These are phyloP conservation scores for Phytophthora idaei DNA, from an alignment of 352 stramenopile genomes.

Conservation along the genomic window DNA sequence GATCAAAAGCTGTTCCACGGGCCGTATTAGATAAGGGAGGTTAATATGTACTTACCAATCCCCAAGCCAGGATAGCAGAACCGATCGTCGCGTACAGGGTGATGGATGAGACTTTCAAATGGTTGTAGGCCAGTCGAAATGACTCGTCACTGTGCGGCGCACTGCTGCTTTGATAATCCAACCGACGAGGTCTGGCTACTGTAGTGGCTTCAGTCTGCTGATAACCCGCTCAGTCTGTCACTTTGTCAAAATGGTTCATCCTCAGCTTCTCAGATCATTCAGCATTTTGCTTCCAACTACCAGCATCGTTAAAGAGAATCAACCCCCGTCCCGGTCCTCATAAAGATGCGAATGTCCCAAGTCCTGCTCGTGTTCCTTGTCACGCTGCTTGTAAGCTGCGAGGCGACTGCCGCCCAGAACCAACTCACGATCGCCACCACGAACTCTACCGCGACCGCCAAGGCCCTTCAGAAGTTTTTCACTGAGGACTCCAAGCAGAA, in stretches of 20 bases:
- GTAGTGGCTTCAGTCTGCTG: not conserved
- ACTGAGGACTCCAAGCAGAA: conserved; percentile 11
- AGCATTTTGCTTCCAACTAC: conserved; percentile 13
- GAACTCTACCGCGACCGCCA: conserved; percentile 15
- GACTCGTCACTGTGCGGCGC: too few relatives aligned
- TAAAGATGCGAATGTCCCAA: conserved; percentile 20
- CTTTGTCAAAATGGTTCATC: not conserved
- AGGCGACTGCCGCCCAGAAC: conserved; percentile 12
- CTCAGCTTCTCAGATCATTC: conserved; percentile 11
- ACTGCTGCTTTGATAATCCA: conserved; percentile 3
- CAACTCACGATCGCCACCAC: conserved; percentile 17
- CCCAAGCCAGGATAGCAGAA: not conserved
- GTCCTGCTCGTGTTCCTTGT: conserved; percentile 10
- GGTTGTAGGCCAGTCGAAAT: not conserved
- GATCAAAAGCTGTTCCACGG: too few relatives aligned
- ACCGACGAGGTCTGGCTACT: conserved; percentile 1
- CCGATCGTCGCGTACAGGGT: not conserved
- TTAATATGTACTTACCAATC: not conserved
- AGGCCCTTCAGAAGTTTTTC: conserved; percentile 23
- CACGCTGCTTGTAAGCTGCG: conserved; percentile 8
- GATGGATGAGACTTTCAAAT: too few relatives aligned
- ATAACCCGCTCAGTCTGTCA: conserved; percentile 1
- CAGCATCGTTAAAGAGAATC: not conserved
- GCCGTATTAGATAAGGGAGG: too few relatives aligned
- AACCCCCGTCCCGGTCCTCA: not conserved